Conservation (phyloP, 495 filamentous ascomycete species). For the Tuber indicum region DNA sequence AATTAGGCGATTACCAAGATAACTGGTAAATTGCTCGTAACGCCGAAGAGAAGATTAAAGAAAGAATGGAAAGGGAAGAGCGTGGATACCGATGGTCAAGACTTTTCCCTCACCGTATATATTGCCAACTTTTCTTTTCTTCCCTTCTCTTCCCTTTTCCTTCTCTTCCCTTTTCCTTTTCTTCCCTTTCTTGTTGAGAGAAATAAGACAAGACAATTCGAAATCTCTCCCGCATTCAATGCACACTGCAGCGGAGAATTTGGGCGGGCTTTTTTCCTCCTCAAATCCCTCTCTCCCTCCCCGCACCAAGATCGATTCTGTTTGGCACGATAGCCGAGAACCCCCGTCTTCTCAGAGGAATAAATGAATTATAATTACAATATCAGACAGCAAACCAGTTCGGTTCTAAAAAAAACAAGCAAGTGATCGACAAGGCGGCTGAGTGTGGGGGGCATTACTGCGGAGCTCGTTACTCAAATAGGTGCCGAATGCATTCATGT, state of each 20-base stretch:
- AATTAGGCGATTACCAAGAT: slow-evolving; percentile 3
- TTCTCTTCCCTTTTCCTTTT: background rate
- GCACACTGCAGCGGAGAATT: background rate
- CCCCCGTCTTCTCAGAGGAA: background rate
- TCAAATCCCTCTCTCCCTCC: background rate
- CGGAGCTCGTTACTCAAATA: background rate
- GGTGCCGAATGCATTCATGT: background rate
- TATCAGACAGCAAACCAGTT: background rate
- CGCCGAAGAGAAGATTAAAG: background rate
- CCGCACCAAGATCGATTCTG: background rate
- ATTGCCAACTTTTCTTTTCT: background rate
- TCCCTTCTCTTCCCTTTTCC: background rate
- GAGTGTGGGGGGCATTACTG: background rate
- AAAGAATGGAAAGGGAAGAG: background rate
- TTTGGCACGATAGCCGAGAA: background rate
- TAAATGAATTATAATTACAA: background rate
- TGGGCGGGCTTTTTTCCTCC: background rate
- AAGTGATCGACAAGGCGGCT: background rate
- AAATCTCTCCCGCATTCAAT: background rate
- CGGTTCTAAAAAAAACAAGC: background rate
- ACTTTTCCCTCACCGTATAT: background rate
- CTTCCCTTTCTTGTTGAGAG: background rate
- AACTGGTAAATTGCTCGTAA: background rate
- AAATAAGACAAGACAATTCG: background rate
- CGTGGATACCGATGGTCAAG: background rate